Base-by-base conservation (phyloP, 805 yeast species). In the Monosporozyma aquatica region DNA sequence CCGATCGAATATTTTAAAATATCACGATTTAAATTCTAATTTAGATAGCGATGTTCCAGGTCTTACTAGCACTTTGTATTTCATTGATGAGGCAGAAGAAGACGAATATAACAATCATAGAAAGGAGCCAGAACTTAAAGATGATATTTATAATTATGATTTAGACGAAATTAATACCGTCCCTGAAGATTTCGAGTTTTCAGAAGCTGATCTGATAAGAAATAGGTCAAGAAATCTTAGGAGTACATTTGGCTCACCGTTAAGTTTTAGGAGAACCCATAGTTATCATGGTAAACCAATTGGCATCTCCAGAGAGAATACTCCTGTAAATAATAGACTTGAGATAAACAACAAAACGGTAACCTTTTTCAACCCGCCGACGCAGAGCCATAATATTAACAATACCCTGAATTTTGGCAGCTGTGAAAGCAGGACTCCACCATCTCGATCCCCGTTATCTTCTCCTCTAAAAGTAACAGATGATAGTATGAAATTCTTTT, bases 101-200 rank as follows among this genome's bases (percentile, higher is more conserved):
- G 66, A 61, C 40, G 49, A 47, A 18, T 54, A 55, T 33, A 35
- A 52, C 33, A 50, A 43, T 47, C 57, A 55, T 25, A 51, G 46
- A 17, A 38, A 72, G 22, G 76, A 71, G 44, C 76, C 71, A 3
- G 7, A 14, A 5, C 8, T 10, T 4, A 15, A 3, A 9, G 65
- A 67, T 44, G 73, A 70, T 9, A 63, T 62, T 8, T 67, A 68
- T 43, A 72, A 70, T n/a, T 65, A 66, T 17, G 58, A 70, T 13
- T 43, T 75, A 17, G 78, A 74, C 47, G 80, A 75, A 52, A 72
- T 71, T 37, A 75, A 75, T 46, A 62, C 55, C 3, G 62, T 74
- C 4, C 75, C 78, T 2, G 75, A 68, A 44, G 72, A 70, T 41
- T 67, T 48, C 36, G 63, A 62, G 14, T 64, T 61, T 42, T 47